These are phyloP conservation scores for Irpex sp. DNA, from an alignment of 1,284 basidiomycete species.

Conservation along the genomic window DNA sequence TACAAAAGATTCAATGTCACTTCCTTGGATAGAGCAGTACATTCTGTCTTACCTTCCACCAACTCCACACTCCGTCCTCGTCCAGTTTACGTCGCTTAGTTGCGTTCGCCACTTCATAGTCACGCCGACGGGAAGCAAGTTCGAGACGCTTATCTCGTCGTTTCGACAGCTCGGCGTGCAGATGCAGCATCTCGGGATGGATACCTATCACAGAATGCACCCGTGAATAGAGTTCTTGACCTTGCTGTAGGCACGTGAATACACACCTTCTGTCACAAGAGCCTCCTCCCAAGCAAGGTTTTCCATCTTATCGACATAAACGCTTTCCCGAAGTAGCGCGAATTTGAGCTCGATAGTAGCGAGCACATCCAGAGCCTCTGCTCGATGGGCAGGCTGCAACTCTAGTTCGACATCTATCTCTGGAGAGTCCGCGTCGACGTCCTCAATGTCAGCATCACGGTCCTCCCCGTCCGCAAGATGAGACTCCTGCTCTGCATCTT, in stretches of 20 bases:
- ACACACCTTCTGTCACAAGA: slow-evolving; percentile 58
- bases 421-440: slow-evolving; percentile 37
- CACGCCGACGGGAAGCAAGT: slow-evolving; percentile 63
- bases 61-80: slow-evolving; percentile 66
- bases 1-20: not conserved
- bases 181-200: slow-evolving; percentile 78
- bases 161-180: slow-evolving; percentile 68
- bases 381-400: slow-evolving; percentile 44
- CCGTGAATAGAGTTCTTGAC: not conserved
- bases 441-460: slow-evolving; percentile 28
- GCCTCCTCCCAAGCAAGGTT: slow-evolving; percentile 71
- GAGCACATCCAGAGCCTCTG: slow-evolving; percentile 72
- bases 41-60: slow-evolving; percentile 58
- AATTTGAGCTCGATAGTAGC: slow-evolving; percentile 77
- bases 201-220: slow-evolving; percentile 40
- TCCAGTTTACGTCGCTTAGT: slow-evolving; percentile 52
- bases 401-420: slow-evolving; percentile 25
- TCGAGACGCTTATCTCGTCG: slow-evolving; percentile 71
- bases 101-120: slow-evolving; percentile 55
- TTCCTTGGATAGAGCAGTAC: not conserved
- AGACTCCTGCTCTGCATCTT: slow-evolving; percentile 33
- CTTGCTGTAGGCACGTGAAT: slow-evolving; percentile 6
- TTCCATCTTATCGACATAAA: slow-evolving; percentile 83
- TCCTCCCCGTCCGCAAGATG: slow-evolving; percentile 34
- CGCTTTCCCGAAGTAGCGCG: slow-evolving; percentile 62